A percentile compares a stretch with the other conserved stretches of the same genome.
These are phyloP conservation scores for Drechslera avenae DNA, from an alignment of 2,329 filamentous ascomycete genomes.

Conservation along the genomic window DNA sequence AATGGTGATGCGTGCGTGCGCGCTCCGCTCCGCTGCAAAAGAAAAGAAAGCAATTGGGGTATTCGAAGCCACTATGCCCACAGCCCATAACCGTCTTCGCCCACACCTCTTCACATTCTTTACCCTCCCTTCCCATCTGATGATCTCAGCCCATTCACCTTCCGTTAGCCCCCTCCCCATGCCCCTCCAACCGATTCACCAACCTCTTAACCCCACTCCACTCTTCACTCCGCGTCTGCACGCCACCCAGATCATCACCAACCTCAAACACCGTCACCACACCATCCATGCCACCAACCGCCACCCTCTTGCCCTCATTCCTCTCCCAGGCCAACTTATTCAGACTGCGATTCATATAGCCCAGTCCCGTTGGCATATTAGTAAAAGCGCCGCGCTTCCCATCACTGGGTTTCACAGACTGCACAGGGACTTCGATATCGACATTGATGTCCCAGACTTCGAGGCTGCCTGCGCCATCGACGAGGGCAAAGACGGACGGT, in stretches of 20 bases:
- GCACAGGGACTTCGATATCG: conserved; percentile 89
- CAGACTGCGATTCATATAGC: conserved; percentile 79
- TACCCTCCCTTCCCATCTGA: no score
- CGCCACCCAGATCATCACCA: conserved; percentile 78
- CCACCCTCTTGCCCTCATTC: conserved; percentile 82
- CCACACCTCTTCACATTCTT: no score
- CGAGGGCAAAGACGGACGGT: conserved; percentile 90
- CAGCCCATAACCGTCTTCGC: no score
- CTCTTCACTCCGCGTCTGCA: conserved; percentile 85
- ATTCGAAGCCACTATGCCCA: neutral
- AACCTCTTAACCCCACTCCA: conserved; percentile 94
- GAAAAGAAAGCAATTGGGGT: neutral
- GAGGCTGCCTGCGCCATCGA: conserved; percentile 88
- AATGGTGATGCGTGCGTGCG: no score
- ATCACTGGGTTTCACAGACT: conserved; percentile 74
- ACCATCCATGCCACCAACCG: conserved; percentile 90
- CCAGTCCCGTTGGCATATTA: conserved; percentile 50
- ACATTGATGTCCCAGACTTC: conserved; percentile 95
- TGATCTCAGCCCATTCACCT: conserved; percentile 15
- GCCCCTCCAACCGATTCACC: conserved; percentile 71
- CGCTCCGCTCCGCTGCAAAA: neutral
- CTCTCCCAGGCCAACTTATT: conserved; percentile 96
- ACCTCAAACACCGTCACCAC: conserved; percentile 94
- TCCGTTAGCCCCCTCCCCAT: conserved; percentile 32
- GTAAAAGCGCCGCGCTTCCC: conserved; percentile 43